Conservation (phyloP, 495 filamentous ascomycete genomes). For the Hyaloscypha variabilis region DNA sequence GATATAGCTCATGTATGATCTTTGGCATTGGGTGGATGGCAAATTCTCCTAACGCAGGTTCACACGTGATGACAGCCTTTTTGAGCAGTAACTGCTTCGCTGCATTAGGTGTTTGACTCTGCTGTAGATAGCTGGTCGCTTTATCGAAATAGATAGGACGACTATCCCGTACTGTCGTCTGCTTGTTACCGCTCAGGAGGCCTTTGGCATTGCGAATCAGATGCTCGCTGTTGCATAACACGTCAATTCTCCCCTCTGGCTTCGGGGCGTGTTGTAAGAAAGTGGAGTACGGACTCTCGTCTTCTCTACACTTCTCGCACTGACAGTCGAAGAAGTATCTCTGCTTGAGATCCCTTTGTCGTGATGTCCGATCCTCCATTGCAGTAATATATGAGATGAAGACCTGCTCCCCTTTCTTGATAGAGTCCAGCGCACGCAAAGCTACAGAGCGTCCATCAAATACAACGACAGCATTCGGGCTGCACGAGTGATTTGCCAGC, state of each 20-base stretch:
- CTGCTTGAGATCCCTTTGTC: constrained; percentile 20
- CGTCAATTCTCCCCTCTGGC: constrained; percentile 9
- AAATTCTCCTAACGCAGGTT: neutral
- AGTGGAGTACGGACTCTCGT: constrained; percentile 18
- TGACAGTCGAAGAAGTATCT: constrained; percentile 30
- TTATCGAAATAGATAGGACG: neutral
- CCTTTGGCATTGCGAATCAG: neutral
- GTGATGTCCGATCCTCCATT: constrained; percentile 1
- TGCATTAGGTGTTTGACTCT: neutral
- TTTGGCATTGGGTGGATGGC: constrained; percentile 20
- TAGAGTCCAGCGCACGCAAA: constrained; percentile 41
- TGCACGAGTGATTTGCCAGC: constrained; percentile 56
- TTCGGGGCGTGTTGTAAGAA: constrained; percentile 5
- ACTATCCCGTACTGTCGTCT: neutral
- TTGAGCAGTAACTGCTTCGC: neutral
- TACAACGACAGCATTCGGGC: constrained; percentile 50
- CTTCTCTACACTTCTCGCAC: constrained; percentile 24
- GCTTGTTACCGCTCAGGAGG: neutral
- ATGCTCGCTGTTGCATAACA: neutral
- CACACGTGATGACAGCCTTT: neutral
- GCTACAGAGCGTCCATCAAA: constrained; percentile 46
- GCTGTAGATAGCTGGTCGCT: neutral
- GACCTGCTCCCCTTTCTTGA: constrained; percentile 50
- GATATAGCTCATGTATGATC: constrained; percentile 25
- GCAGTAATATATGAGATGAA: constrained; percentile 50